Conservation (phyloP, 176 grass and related monocot species). For the Canna indica region DNA sequence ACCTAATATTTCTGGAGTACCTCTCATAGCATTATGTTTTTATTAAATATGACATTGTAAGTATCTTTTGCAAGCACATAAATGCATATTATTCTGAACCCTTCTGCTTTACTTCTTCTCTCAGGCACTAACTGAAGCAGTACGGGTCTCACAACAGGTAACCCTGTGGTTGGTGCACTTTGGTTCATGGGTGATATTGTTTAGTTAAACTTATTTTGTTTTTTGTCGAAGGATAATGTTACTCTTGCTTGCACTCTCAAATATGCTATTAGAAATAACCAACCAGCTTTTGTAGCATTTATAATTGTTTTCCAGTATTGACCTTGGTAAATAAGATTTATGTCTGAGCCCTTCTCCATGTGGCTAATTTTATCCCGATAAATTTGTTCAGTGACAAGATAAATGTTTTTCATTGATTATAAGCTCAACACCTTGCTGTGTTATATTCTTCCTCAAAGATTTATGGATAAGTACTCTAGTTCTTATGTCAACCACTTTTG, state of each 20-base stretch:
- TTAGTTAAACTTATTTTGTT: not conserved
- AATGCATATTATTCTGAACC: not conserved
- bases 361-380: no score
- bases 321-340: no score
- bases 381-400: no score
- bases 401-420: no score
- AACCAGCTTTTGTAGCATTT: no score
- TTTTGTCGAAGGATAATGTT: not conserved
- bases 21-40: not conserved
- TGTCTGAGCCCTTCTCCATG: no score
- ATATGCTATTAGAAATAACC: not conserved
- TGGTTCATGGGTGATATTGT: not conserved
- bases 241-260: not conserved
- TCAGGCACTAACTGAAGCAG: conserved; percentile 90
- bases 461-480: no score
- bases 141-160: conserved; percentile 95
- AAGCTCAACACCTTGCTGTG: no score
- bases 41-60: not conserved
- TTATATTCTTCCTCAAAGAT: no score
- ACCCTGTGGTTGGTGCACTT: conserved; percentile 17
- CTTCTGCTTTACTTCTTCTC: conserved; percentile 34
- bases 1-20: no score
- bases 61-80: not conserved
- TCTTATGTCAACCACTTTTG: no score
- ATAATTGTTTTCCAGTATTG: no score